Base-by-base conservation (phyloP, 306 rosid genomes). In the Spatholobus suberectus region DNA sequence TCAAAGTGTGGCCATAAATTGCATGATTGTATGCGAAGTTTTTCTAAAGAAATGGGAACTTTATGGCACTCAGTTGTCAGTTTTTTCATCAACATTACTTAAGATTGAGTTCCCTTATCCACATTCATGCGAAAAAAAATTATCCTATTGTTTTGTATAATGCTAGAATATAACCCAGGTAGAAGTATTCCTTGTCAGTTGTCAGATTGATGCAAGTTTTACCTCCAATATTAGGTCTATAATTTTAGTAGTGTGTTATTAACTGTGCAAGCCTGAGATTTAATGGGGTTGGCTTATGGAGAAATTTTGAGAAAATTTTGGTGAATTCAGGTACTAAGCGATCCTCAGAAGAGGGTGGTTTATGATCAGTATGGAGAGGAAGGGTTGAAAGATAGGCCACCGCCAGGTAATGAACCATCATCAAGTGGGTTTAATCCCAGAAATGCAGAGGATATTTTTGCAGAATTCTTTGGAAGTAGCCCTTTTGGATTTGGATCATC, bases 341-440 rank as follows among this genome's bases (percentile, higher is more conserved):
- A 96, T 75, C 92, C 95, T 69, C 93, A 91, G 68, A 94, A 91
- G 62, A 94, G 76, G 90, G 82, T 75, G 52, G 34, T 89, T 55
- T 96, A 94, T 81, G 99, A 96, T 86, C 97, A 94, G 51, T 52
- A 86, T 75, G 98, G 99, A 65, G 99, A 94, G 86, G 95, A 96
- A 85, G 99, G 99, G 54, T 83, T 94, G 84, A 90, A 94, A 86
- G 93, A 96, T 52, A 89, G 73, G 90, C 97, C 97, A 72, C 93
- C 94, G 44, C 87, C 96, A 8, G 94, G 87, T 6, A 88, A 88
- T 70, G 88, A 88, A n/a, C 80, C 88, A 44, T 44, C 94, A 35
- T 35, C 95, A 37, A 90, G 32, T 78, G 97, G 97, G 15, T 94
- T 94, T 58, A 92, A 94, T 81, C 97, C 99, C 0, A 85, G 97